Base-by-base conservation (phyloP, 2,329 filamentous ascomycete genomes). In the Stenocarpella maydis region DNA sequence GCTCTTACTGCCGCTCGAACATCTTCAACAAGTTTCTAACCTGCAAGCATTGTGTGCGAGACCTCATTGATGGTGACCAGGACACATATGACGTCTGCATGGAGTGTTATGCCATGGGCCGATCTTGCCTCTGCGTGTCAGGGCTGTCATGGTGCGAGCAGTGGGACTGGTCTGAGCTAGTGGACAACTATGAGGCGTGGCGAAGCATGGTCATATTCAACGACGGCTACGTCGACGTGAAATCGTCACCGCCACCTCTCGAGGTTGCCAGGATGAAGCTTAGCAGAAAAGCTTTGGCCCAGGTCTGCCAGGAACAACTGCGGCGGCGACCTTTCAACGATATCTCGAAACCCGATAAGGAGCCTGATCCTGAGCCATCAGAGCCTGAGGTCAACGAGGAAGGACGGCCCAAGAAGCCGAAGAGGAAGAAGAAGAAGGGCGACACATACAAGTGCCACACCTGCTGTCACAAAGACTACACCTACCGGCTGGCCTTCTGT, bases 101-200 rank as follows among this genome's bases (percentile, higher is more conserved):
- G 92, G 96, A 99, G 74, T 99, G 96, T 77, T 99, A 97, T 77
- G 92, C 90, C n/a, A 97, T 98, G 92, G 96, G 96, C 26, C 89
- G 96, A 64, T 97, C 95, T 54, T 99, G 96, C 77, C 89, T 88
- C 3, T 99, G 96, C 76, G 87, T 97, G 63, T 97, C 95, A 4
- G 90, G 90, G 14, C 86, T 97, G 14, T 89, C 88, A 71, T 99
- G 95, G 95, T 94, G 93, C 63, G 95, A 99, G 77, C 96, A 98
- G 77, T 98, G 95, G 86, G 83, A 88, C 15, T 98, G 95, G 95
- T 86, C 89, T 50, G 89, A 94, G 17, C 84, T 99, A 14, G 84
- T 89, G 0, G 84, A 89, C 63, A 91, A 92, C 70, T 94, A 98
- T 77, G 95, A 97, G 72, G 82, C 82, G 3, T 99, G 95, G 94